These are phyloP conservation scores for Fusarium hostae DNA, from an alignment of 2,329 filamentous ascomycete species.

Conservation along the genomic window DNA sequence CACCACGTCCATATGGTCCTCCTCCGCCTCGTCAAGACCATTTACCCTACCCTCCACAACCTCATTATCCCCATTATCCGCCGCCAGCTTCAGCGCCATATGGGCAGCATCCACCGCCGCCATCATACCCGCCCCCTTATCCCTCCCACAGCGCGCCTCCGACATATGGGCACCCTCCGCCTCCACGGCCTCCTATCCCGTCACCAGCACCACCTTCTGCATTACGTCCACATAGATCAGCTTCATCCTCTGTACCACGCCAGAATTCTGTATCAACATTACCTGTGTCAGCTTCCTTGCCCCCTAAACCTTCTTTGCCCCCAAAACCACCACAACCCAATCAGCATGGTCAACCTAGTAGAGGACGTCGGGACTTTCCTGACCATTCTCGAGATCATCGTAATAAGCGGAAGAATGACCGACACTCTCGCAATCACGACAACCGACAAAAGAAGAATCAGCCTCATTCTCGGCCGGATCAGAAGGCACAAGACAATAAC, in stretches of 20 bases:
- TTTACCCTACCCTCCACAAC: conserved; percentile 32
- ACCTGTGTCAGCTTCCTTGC: conserved; percentile 44
- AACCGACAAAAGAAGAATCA: conserved; percentile 44
- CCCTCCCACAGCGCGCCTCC: conserved; percentile 35
- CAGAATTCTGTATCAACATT: conserved; percentile 30
- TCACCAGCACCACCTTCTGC: conserved; percentile 26
- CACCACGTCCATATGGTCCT: conserved; percentile 37
- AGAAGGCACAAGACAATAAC: conserved; percentile 40
- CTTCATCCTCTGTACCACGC: conserved; percentile 29
- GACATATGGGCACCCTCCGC: conserved; percentile 31
- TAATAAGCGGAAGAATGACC: conserved; percentile 48
- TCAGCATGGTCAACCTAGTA: conserved; percentile 23
- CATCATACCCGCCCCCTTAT: conserved; percentile 38
- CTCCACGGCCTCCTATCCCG: conserved; percentile 19
- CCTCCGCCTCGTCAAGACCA: conserved; percentile 33
- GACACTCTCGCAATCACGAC: conserved; percentile 47
- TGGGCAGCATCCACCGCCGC: conserved; percentile 31
- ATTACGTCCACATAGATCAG: conserved; percentile 23
- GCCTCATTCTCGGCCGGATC: conserved; percentile 37
- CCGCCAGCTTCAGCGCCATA: conserved; percentile 32
- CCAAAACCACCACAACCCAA: conserved; percentile 45
- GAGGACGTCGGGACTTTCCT: conserved; percentile 42
- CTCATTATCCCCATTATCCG: conserved; percentile 35
- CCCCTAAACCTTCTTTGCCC: conserved; percentile 49
- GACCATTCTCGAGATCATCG: conserved; percentile 46